phyloP scores from a whole-genome alignment of 805 yeast species.

The Schwanniomyces sp. region DNA sequence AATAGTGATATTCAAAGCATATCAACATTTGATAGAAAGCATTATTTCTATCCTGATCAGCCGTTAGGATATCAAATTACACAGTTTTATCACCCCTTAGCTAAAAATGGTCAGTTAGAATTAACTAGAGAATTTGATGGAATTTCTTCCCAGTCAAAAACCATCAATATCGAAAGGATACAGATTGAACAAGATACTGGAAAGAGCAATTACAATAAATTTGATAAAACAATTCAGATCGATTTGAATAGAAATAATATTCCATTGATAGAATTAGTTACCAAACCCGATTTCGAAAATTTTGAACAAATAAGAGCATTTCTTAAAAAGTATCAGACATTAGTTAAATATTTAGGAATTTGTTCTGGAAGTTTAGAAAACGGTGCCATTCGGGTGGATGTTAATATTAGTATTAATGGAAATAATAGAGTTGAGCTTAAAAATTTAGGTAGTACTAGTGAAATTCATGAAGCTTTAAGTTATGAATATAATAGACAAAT shows the following conservation, averaged over 20 bases:
- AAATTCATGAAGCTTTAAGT: conserved; percentile 72
- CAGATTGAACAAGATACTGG: conserved; percentile 97
- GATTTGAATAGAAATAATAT: conserved; percentile 85
- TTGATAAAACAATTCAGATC: conserved; percentile 44
- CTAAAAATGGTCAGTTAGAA: conserved; percentile 60
- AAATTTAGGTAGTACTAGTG: conserved; percentile 81
- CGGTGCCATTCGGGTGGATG: conserved; percentile 95
- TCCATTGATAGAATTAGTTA: conserved; percentile 88
- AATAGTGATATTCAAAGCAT: conserved; percentile 53
- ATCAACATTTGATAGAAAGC: conserved; percentile 88
- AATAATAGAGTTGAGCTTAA: conserved; percentile 84
- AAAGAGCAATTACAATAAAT: conserved; percentile 57
- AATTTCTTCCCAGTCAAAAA: conserved; percentile 39
- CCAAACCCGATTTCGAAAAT: conserved; percentile 78
- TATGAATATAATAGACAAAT: conserved; percentile 76
- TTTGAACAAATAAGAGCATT: conserved; percentile 73
- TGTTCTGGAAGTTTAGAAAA: conserved; percentile 91
- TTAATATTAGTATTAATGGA: conserved; percentile 77
- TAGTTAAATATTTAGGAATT: conserved; percentile 66
- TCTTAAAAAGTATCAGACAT: conserved; percentile 73
- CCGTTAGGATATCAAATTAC: conserved; percentile 96
- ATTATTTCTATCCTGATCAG: conserved; percentile 94
- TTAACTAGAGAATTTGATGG: conserved; percentile 56
- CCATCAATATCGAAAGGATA: conserved; percentile 69
- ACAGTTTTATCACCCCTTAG: conserved; percentile 80